Evolutionary conservation across 345 rosid genomes (phyloP), one percentile per base, ranked within the genome.

Genomic region (Erucastrum elatum): DNA sequence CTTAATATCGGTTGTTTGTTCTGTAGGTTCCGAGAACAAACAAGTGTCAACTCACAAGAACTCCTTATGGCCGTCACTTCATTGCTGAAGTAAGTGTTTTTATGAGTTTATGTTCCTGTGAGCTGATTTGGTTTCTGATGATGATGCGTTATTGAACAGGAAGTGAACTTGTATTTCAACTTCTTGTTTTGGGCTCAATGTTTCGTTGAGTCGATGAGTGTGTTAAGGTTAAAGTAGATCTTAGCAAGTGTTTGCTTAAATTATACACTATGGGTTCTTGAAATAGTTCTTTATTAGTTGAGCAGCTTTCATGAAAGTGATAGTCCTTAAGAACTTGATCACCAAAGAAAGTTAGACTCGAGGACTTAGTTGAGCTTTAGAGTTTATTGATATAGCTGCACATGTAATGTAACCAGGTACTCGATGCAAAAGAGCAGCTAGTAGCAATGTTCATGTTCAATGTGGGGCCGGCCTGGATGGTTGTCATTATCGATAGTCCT

Each of bases 141-240:
- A 53, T 80, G 55, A 4, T 13, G 17, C 21, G 21, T 21, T 21
- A 29, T 63, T 64, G 72, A 69, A 74, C 90, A 94, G 94, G 97
- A 89, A 82, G 72, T 90, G 84, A 89, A 92, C 82, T 85, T 83
- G 2, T 94, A 90, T 79, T 78, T 94, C 11, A 85, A 75, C 63
- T 90, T 87, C 82, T 71, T 94, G 76, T 94, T 92, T 84, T 39
- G 98, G 97, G 82, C 80, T 94, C 71, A 29, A 85, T 62, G 90
- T 89, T 35, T 86, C 85, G 0, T 66, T 94, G 83, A 83, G 72
- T 83, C 87, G 94, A 41, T 91, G 21, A 21, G 21, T 21, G 0
- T 21, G 21, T 21, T 21, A 21, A 21, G 21, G 21, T 21, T 21
- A 21, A 21, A 21, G 21, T 21, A 21, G 21, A 21, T 21, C 21